These are phyloP conservation scores for Fraxinus platypoda DNA, from an alignment of 305 asterid species.

Conservation along the genomic window DNA sequence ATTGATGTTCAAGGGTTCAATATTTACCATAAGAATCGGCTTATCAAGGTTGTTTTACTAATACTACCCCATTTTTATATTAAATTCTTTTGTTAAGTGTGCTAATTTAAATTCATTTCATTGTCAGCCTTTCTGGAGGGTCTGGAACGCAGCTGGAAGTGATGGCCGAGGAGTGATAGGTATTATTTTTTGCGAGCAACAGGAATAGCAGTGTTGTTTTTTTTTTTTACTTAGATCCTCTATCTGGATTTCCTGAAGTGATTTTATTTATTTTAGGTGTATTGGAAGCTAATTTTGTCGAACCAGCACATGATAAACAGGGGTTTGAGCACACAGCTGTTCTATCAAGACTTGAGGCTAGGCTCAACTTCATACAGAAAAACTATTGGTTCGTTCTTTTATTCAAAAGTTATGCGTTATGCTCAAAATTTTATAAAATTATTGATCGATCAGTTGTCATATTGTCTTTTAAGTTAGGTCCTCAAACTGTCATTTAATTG, in stretches of 20 bases:
- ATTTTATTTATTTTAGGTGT: conserved; percentile 33
- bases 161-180: conserved; percentile 65
- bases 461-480: conserved; percentile 34
- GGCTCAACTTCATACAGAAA: conserved; percentile 48
- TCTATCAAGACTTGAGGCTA: conserved; percentile 57
- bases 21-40: conserved; percentile 75
- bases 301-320: conserved; percentile 78
- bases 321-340: conserved; percentile 66
- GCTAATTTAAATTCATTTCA: neutral
- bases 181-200: neutral
- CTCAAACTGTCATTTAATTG: conserved; percentile 51
- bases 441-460: neutral
- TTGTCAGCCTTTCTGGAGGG: conserved; percentile 73
- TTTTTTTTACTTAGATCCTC: neutral
- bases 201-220: neutral
- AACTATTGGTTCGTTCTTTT: conserved; percentile 49
- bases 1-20: conserved; percentile 82
- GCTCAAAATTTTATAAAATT: neutral
- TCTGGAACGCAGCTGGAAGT: conserved; percentile 81
- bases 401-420: neutral
- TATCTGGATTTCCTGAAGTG: neutral
- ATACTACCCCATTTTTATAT: neutral
- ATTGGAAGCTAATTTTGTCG: conserved; percentile 68
- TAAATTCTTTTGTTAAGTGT: neutral
- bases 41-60: conserved; percentile 52